Conservation (phyloP, 257 asterid genomes). For the Solanum habrochaites region DNA sequence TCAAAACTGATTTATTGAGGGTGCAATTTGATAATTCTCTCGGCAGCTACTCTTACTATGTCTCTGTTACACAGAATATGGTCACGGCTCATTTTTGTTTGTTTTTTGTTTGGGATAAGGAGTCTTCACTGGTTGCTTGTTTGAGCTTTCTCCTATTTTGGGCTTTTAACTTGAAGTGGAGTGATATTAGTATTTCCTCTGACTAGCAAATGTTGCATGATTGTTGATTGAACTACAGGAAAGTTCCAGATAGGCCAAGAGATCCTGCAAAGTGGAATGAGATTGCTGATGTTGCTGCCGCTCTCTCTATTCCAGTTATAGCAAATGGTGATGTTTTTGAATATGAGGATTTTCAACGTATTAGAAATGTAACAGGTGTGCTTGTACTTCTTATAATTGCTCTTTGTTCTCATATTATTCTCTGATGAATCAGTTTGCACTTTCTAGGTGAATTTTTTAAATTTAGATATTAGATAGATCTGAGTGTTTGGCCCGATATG, state of each 20-base stretch:
- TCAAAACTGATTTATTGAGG: neutral
- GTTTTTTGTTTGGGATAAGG: neutral
- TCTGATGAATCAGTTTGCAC: neutral
- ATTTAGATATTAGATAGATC: neutral
- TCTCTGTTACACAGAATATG: neutral
- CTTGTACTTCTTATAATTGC: neutral
- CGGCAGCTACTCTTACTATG: neutral
- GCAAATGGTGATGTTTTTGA: conserved; percentile 94
- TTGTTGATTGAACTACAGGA: conserved; percentile 27
- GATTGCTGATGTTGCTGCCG: conserved; percentile 80
- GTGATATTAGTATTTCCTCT: neutral
- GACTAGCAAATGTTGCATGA: neutral
- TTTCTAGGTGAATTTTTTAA: neutral
- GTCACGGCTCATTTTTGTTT: neutral
- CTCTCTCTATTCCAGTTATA: conserved; percentile 83
- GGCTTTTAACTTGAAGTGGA: neutral
- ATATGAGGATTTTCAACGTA: conserved; percentile 69
- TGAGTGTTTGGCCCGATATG: neutral
- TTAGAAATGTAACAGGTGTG: conserved; percentile 72
- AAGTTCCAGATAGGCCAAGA: conserved; percentile 91
- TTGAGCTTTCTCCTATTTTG: neutral
- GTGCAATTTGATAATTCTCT: neutral
- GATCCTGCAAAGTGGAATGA: conserved; percentile 95
- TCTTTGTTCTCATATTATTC: neutral
- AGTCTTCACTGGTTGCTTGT: neutral